Base-by-base conservation (phyloP, 2,329 filamentous ascomycete species). In the Aspergillus sp. region DNA sequence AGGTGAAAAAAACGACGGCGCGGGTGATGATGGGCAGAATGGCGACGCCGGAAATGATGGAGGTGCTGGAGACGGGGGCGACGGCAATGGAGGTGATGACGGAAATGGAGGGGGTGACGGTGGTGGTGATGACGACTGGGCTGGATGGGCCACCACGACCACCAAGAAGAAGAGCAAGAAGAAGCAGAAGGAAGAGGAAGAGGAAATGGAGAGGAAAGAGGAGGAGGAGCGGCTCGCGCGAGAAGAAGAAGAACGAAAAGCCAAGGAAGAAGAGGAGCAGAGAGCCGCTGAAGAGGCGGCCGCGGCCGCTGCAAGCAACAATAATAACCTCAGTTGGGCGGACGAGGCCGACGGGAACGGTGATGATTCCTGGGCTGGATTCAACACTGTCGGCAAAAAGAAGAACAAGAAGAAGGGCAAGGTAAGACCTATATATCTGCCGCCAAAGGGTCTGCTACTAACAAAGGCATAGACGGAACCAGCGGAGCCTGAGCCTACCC, bases 361-460 rank as follows among this genome's bases (percentile, higher is more conserved):
- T 4, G 80, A 81, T 21, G 82, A 81, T 60, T 74, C 75, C 2
- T 86, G 80, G 78, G 77, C 70, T 29, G 72, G 71, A 14, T 81
- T 81, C 61, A 67, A 72, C 9, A 62, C 76, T 4, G 73, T 72
- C 41, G 71, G 72, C 25, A 84, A 84, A 54, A 76, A 74, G 55
- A 83, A 83, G 65, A 85, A 84, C 66, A 83, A 83, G 66, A 75
- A 74, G 58, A 77, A 76, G 58, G 82, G 81, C 57, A 82, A 81
- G 70, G 80, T 83, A 68, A 63, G 69, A 5, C 7, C 7, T 20
- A 1, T 10, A 16, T 14, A 5, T 13, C 25, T 29, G 6, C 48
- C 2, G 10, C 14, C 16, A 21, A 23, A 21, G 13, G 16, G 4
- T 47, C 16, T 16, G 10, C 31, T 13, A 25, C 43, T 51, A 49